Evolutionary conservation across 371 early-diverging fungal species (phyloP), one percentile per base, ranked within the genome.

Genomic region (Apophysomyces trapeziformis): DNA sequence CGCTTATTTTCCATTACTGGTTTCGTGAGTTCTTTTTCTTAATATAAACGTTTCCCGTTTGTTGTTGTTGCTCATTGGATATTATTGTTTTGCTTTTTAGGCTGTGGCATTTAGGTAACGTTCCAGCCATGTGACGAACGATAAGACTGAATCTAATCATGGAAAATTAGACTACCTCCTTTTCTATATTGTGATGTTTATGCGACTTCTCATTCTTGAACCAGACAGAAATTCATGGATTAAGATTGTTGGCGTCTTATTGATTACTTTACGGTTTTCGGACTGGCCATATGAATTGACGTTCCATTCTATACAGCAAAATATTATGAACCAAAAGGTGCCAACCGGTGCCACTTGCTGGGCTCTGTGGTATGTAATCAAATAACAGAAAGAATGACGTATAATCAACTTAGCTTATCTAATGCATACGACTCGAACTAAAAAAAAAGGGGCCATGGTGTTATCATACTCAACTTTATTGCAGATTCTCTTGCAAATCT

Each of bases 221-320:
- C 54, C 70, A 32, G 73, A 72, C 58, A 62, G 65, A 35, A 68
- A 79, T 63, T 73, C 76, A 35, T 74, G 72, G 72, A 79, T 82
- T 62, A 79, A 78, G 59, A 58, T 73, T 0, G 63, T 79, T n/a
- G 77, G 80, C 16, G 39, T 74, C 9, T 32, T 73, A 0, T 57
- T 82, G 14, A 74, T 82, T 9, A 60, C 65, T 21, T 60, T 82
- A 18, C 75, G 83, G 6, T 76, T 76, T 68, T 74, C 80, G 38
- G 83, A 79, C 44, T 82, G 83, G 83, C 83, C 83, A 7, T 79
- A 76, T 46, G 83, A 82, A 41, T 54, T 82, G 8, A 66, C 78
- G 2, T 78, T 69, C 47, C 64, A 67, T 38, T 58, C 69, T 1
- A 56, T 78, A 1, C 69, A 67, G 54, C 41, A 69, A 36, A 57